These are phyloP conservation scores for Exidia glandulosa DNA, from an alignment of 768 basidiomycete species.

Conservation along the genomic window DNA sequence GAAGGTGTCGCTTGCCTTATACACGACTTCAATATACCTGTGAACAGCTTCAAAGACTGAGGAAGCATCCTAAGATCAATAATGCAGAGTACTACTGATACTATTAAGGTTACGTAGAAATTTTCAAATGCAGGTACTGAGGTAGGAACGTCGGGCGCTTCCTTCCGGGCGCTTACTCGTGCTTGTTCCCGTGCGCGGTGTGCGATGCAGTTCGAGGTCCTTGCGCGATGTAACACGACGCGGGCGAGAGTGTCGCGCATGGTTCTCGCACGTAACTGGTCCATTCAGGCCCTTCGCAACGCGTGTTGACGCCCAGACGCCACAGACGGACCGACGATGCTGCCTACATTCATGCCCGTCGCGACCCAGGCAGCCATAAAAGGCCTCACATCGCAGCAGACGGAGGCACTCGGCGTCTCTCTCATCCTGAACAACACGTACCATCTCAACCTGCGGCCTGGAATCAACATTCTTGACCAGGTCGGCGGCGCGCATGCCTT, in stretches of 20 bases:
- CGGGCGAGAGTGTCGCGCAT: slow-evolving; percentile 77
- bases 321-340: slow-evolving; percentile 66
- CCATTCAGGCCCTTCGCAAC: not conserved
- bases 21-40: too few species aligned
- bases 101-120: too few species aligned
- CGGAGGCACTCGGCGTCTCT: slow-evolving; percentile 69
- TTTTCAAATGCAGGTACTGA: too few species aligned
- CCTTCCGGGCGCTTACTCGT: too few species aligned
- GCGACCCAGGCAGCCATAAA: slow-evolving; percentile 90
- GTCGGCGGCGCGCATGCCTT: slow-evolving; percentile 84
- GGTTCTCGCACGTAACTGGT: slow-evolving; percentile 61
- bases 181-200: too few species aligned
- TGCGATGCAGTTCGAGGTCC: slow-evolving; percentile 68
- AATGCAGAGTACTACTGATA: too few species aligned
- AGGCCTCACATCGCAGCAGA: slow-evolving; percentile 76
- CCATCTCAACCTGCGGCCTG: slow-evolving; percentile 80
- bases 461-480: slow-evolving; percentile 56
- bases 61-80: too few species aligned
- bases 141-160: too few species aligned
- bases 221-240: slow-evolving; percentile 74
- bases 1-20: too few species aligned
- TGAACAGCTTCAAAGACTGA: too few species aligned
- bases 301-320: not conserved
- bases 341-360: slow-evolving; percentile 91
- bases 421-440: slow-evolving; percentile 87